Base-by-base conservation (phyloP, 345 rosid species). In the Euphorbia tirucalli region DNA sequence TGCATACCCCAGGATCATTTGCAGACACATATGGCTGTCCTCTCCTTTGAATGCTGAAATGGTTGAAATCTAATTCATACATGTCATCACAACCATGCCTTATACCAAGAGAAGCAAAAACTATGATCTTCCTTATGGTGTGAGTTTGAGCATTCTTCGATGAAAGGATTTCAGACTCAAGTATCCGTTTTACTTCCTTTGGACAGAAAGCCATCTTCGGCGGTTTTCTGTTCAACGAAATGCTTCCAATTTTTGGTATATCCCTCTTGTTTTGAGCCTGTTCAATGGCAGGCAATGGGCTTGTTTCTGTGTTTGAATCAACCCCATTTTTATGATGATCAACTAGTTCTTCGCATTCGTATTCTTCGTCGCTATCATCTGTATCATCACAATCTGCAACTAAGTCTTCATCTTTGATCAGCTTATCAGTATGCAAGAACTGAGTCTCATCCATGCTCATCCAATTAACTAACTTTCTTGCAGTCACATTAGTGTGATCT, bases 71-170 rank as follows among this genome's bases (percentile, higher is more conserved):
- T 35, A 87, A 60, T 61, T 85, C 91, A 11, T 78, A 69, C 77
- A 83, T 79, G 43, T 87, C 88, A 66, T 85, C 91, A 71, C 83
- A 83, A 16, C 91, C 91, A 62, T 85, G 86, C 78, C 81, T 78
- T 66, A 82, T 83, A 44, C 88, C 83, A 7, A 87, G 85, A 49
- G 84, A 85, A 6, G 87, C 74, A 35, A 87, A 87, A 25, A 80
- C 86, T 61, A 85, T 73, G 56, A 87, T 83, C 73, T 85, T 85
- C 71, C 91, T 83, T 57, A 83, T 82, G 57, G 90, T 83, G 75
- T 85, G 90, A 54, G 86, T 82, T 72, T 85, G 86, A 41, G 88
- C 87, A 73, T 83, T 85, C 71, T 79, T 85, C 60, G 37, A 22
- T 41, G n/a, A 48, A 22, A 87, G 82, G 28, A 31, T 57, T 60